A percentile compares a stretch with the other conserved stretches of the same genome.
These are phyloP conservation scores for Hibiscus syriacus DNA, from an alignment of 345 rosid species.

Conservation along the genomic window DNA sequence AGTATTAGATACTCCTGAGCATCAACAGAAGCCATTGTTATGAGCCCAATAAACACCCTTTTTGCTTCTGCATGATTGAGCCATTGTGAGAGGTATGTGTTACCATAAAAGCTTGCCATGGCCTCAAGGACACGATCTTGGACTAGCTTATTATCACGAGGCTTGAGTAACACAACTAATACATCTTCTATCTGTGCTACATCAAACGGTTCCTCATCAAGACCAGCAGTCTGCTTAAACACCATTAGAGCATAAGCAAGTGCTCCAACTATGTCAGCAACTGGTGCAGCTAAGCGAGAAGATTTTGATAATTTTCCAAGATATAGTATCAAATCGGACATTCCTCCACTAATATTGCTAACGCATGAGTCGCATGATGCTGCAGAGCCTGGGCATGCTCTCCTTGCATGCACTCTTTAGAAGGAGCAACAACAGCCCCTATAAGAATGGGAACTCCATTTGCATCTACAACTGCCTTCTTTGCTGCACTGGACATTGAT, in stretches of 20 bases:
- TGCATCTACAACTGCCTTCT: constrained; percentile 48
- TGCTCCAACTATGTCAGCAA: constrained; percentile 71
- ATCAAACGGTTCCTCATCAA: constrained; percentile 53
- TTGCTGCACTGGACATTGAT: constrained; percentile 54
- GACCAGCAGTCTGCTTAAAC: constrained; percentile 36
- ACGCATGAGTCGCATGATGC: constrained; percentile 57
- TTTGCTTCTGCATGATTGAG: constrained; percentile 70
- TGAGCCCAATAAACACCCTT: constrained; percentile 65
- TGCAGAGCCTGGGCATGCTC: constrained; percentile 51
- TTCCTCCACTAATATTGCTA: constrained; percentile 73
- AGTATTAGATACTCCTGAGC: constrained; percentile 57
- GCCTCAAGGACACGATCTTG: constrained; percentile 89
- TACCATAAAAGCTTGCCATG: constrained; percentile 83
- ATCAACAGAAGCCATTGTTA: constrained; percentile 62
- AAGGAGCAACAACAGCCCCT: constrained; percentile 73
- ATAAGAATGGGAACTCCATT: constrained; percentile 59
- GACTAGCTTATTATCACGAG: constrained; percentile 53
- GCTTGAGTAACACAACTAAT: constrained; percentile 54
- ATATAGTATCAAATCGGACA: constrained; percentile 52
- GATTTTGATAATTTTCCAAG: constrained; percentile 64
- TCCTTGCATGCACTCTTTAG: constrained; percentile 71
- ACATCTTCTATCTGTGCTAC: constrained; percentile 48
- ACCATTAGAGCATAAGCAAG: constrained; percentile 78
- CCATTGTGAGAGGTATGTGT: constrained; percentile 41
- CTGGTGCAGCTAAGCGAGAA: constrained; percentile 60